phyloP scores from a whole-genome alignment of 1,284 basidiomycete genomes.

The Pseudozyma tsukubaensis region DNA sequence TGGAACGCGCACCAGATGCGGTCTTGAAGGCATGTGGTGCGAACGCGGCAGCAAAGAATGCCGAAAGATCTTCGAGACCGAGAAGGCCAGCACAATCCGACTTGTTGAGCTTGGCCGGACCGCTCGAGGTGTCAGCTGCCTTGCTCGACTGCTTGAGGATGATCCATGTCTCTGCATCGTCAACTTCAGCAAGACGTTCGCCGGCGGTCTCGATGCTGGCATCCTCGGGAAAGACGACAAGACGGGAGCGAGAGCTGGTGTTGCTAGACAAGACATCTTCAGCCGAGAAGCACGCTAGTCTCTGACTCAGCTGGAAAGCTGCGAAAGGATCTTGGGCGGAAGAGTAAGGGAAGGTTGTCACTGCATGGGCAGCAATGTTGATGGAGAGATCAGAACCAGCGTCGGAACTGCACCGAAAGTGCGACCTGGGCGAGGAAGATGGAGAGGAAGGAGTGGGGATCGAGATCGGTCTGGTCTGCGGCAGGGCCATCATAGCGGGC shows the following conservation, averaged over 20 bases:
- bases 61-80: conserved; percentile 36
- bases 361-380: conserved; percentile 9
- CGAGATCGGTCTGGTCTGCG: conserved; percentile 34
- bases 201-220: conserved; percentile 41
- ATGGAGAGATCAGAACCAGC: conserved; percentile 29
- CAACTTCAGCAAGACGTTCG: conserved; percentile 22
- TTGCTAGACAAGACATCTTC: conserved; percentile 29
- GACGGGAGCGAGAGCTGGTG: conserved; percentile 16
- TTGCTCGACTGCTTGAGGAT: conserved; percentile 12
- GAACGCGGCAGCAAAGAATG: conserved; percentile 41
- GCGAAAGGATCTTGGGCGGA: conserved; percentile 24
- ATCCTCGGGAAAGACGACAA: conserved; percentile 21
- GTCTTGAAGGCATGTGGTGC: conserved; percentile 19
- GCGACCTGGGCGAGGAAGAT: conserved; percentile 15
- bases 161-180: conserved; percentile 35
- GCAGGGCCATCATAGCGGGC: conserved; percentile 16
- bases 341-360: conserved; percentile 9
- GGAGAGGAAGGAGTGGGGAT: conserved; percentile 22
- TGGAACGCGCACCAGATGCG: neutral
- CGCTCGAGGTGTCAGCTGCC: neutral
- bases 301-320: conserved; percentile 17
- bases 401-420: conserved; percentile 33
- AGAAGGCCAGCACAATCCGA: conserved; percentile 39
- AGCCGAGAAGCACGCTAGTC: conserved; percentile 25
- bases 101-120: conserved; percentile 14